Evolutionary conservation across 805 yeast genomes (phyloP), one percentile per base, ranked within the genome.

Genomic region (Metschnikowia koreensis): DNA sequence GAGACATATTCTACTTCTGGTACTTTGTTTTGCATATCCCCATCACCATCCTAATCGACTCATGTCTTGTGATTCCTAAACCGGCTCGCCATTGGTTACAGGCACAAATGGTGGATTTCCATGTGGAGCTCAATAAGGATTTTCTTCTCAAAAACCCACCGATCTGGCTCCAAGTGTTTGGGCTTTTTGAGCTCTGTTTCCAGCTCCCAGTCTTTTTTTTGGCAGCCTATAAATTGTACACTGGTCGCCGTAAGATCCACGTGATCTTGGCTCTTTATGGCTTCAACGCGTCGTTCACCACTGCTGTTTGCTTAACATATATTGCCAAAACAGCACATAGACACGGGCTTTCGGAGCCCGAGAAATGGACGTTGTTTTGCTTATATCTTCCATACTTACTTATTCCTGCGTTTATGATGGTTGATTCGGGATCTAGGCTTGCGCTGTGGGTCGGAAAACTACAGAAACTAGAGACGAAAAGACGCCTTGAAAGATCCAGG

Each of bases 271-370:
- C 81, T 12, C 61, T 84, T 6, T 93, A 94, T 66, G 97, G 93
- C 3, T 79, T 87, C 60, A 90, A 89, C 62, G 98, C 97, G 0
- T 72, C 86, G 4, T 71, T 87, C 47, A 90, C 97, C 6, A 90
- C 97, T 0, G 66, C 84, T 37, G 80, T 84, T 26, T 93, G 97
- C 65, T 68, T 87, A 56, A 64, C 76, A n/a, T 77, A 81, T 59
- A 76, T 84, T 13, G 59, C 60, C 16, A 31, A 59, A 1, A 60
- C 71, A 5, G 73, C 73, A 2, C 74, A 71, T 10, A 48, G 42
- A 5, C 56, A 71, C 37, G 81, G 80, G 0, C 65, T 84, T 45
- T 53, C 66, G 1, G 12, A 22, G 0, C 40, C 37, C 0, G 83
- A 83, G 41, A 60, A 69, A 11, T 53, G 57, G 48, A 78, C 77